A percentile compares a stretch with the other conserved stretches of the same genome.
phyloP scores from a whole-genome alignment of 345 rosid species.

The Geranium rotundifolium region DNA sequence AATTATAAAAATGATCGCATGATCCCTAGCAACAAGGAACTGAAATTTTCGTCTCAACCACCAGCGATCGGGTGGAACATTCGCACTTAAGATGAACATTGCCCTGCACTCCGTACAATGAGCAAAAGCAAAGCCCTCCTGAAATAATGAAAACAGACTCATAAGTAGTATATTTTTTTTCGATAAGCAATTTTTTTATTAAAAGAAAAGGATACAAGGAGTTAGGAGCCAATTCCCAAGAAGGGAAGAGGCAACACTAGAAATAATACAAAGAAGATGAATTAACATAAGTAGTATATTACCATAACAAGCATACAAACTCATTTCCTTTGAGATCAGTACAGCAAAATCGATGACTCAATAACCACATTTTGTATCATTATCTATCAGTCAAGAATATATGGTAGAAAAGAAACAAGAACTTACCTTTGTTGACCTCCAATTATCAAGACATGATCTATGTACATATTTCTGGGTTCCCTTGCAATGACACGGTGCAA shows the following conservation, averaged over 20 bases:
- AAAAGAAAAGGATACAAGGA: too few relatives aligned
- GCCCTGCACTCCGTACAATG: slow-evolving; percentile 99
- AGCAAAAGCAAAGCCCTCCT: slow-evolving; percentile 99
- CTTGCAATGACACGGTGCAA: slow-evolving; percentile 93
- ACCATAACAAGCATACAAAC: too few relatives aligned
- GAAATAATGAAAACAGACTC: slow-evolving; percentile 13
- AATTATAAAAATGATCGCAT: slow-evolving; percentile 73
- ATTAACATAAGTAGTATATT: too few relatives aligned
- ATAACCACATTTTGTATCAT: background rate
- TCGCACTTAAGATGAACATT: slow-evolving; percentile 73
- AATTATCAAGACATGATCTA: slow-evolving; percentile 91
- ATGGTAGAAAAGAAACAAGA: background rate
- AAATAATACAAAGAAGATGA: too few relatives aligned
- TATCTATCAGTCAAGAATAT: background rate
- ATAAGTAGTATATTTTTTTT: too few relatives aligned
- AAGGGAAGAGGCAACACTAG: too few relatives aligned
- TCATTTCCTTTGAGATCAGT: background rate
- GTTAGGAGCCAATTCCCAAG: too few relatives aligned
- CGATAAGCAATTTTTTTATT: too few relatives aligned
- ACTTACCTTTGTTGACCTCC: slow-evolving; percentile 97
- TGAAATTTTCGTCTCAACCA: slow-evolving; percentile 98
- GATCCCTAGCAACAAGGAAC: slow-evolving; percentile 94
- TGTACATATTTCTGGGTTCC: slow-evolving; percentile 98
- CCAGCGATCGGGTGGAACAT: slow-evolving; percentile 97
- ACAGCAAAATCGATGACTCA: background rate